Evolutionary conservation across 2,329 filamentous ascomycete species (phyloP).

Genomic region (Aspergillus sp.): DNA sequence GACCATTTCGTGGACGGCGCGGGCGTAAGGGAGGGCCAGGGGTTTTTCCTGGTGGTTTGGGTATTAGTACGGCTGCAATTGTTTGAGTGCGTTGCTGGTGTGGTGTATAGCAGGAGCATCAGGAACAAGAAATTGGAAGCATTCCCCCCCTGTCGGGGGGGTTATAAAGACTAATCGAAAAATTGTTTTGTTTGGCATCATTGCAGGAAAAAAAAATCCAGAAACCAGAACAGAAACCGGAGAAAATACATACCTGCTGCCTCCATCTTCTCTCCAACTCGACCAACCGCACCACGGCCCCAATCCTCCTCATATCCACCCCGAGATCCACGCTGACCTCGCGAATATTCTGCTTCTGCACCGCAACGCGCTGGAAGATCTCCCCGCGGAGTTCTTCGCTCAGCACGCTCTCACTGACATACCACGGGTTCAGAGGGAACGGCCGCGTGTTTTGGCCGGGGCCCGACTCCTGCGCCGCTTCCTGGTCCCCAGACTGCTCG

Average conservation of each 20-base stretch:
- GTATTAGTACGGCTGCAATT: not conserved
- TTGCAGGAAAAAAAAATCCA: slow-evolving; percentile 2
- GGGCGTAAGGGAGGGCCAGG: slow-evolving; percentile 66
- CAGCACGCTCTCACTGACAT: slow-evolving; percentile 62
- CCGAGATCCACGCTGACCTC: slow-evolving; percentile 66
- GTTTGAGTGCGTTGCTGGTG: too few relatives aligned
- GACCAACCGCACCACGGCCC: slow-evolving; percentile 75
- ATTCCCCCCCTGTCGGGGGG: slow-evolving; percentile 45
- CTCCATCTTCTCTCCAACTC: slow-evolving; percentile 74
- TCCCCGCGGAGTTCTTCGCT: slow-evolving; percentile 62
- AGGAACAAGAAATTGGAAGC: slow-evolving; percentile 47
- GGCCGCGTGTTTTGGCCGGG: slow-evolving; percentile 36
- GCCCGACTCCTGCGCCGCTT: not conserved
- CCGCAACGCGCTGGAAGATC: slow-evolving; percentile 61
- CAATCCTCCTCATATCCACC: slow-evolving; percentile 74
- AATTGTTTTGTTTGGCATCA: slow-evolving; percentile 47
- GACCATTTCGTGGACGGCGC: slow-evolving; percentile 70
- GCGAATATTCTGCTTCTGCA: slow-evolving; percentile 59
- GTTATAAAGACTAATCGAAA: slow-evolving; percentile 99
- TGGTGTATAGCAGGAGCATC: too few relatives aligned
- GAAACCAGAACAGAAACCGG: slow-evolving; percentile 5
- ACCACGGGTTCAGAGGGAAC: slow-evolving; percentile 65
- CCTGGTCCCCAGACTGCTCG: too few relatives aligned
- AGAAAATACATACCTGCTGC: slow-evolving; percentile 57
- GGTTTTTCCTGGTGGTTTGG: slow-evolving; percentile 51